Conservation (phyloP, 2,329 filamentous ascomycete genomes). For the Colletotrichum agaves region DNA sequence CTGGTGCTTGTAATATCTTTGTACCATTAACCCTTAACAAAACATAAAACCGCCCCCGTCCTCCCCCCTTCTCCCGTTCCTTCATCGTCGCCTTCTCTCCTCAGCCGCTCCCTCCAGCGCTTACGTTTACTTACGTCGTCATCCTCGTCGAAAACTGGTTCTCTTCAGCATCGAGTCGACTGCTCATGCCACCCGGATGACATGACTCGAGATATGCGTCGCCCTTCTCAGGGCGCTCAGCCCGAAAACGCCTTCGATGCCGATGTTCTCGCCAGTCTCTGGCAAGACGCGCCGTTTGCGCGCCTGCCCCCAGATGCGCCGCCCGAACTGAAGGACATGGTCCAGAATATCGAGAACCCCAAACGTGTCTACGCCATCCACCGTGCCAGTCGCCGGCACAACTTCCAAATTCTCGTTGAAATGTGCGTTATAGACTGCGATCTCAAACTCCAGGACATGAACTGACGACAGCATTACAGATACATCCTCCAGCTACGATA, state of each 20-base stretch:
- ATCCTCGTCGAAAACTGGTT: background rate
- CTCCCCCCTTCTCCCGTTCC: background rate
- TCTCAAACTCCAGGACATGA: slow-evolving; percentile 30
- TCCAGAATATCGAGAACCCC: slow-evolving; percentile 70
- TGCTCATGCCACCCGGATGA: slow-evolving; percentile 47
- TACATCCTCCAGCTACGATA: slow-evolving; percentile 85
- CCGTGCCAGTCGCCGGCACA: slow-evolving; percentile 68
- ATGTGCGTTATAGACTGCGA: slow-evolving; percentile 57
- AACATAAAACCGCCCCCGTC: background rate
- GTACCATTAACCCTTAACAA: slow-evolving; percentile 14
- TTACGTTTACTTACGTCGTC: slow-evolving; percentile 4
- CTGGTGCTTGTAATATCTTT: slow-evolving; percentile 26
- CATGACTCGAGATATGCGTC: slow-evolving; percentile 61
- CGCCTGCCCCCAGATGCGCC: slow-evolving; percentile 71
- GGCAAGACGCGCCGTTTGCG: slow-evolving; percentile 68
- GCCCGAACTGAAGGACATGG: slow-evolving; percentile 62
- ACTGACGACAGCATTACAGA: slow-evolving; percentile 53
- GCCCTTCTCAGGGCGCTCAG: slow-evolving; percentile 48
- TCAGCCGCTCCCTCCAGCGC: slow-evolving; percentile 17
- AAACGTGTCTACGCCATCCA: slow-evolving; percentile 70
- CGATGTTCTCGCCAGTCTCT: slow-evolving; percentile 67
- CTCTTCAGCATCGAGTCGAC: slow-evolving; percentile 20
- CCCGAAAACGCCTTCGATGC: slow-evolving; percentile 50
- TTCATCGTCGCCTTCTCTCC: background rate
- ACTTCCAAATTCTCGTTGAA: slow-evolving; percentile 75